Base-by-base conservation (phyloP, 176 grass and related monocot species). In the Aegilops umbellulata region DNA sequence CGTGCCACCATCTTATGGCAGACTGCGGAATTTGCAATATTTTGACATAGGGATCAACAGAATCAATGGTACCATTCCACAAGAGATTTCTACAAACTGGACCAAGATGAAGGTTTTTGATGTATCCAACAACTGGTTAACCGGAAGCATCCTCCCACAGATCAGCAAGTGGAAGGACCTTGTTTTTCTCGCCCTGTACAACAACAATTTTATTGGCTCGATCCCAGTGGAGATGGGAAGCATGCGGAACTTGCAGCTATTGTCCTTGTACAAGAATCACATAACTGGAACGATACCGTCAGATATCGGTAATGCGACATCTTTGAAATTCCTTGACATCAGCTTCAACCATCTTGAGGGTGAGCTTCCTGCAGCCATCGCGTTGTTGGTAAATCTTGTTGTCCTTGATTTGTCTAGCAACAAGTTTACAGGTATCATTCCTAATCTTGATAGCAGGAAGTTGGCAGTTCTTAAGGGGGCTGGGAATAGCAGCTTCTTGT, bases 31-130 rank as follows among this genome's bases (percentile, higher is more conserved):
- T 6, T 10, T 31, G 6, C 1, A 1, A 0, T 10, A n/a, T 36
- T 84, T 84, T 6, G 0, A 0, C 1, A 13, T 61, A 42, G 2
- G 7, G 3, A 60, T n/a, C 14, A 66, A 51, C 42, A 75, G 8
- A 17, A 46, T 75, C 15, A n/a, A 20, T 20, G 88, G 88, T 12
- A 74, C 49, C 78, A 94, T 94, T 7, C 46, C 68, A 1, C 49
- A 16, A 8, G 49, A 82, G 10, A 44, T 47, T 23, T 74, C 91
- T 44, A 72, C 27, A 46, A 89, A 80, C 49, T 91, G 92, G 92
- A 86, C 86, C 2, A 30, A 84, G 10, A 80, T 94, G n/a, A 69
- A 77, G 23, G 60, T 25, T 7, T 89, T 91, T 35, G 68, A 91
- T 78, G 12, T 89, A 27, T 63, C 83, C 36, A 53, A 74, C 9